Conservation (phyloP, 768 basidiomycete species). For the Trametes sanguinea region DNA sequence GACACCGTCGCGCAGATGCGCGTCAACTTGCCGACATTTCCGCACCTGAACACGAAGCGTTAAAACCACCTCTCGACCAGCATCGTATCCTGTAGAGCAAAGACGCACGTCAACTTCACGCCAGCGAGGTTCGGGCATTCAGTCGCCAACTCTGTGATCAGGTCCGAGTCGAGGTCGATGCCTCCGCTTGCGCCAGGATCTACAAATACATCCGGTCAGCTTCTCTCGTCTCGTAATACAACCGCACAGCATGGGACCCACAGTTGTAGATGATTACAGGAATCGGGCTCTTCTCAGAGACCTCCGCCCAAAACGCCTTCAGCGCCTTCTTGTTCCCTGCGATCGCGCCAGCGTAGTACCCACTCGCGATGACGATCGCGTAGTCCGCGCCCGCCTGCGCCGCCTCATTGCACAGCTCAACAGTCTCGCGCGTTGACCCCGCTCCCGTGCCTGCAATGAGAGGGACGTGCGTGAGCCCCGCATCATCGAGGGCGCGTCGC, state of each 20-base stretch:
- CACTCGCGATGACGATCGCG: constrained; percentile 81
- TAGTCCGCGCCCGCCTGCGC: constrained; percentile 86
- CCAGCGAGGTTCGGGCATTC: constrained; percentile 80
- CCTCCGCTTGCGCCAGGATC: constrained; percentile 88
- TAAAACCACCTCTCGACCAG: background rate
- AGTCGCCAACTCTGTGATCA: constrained; percentile 76
- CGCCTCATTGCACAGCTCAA: constrained; percentile 73
- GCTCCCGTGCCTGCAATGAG: constrained; percentile 84
- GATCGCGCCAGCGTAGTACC: constrained; percentile 84
- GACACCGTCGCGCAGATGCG: constrained; percentile 75
- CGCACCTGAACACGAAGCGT: constrained; percentile 56
- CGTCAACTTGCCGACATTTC: constrained; percentile 89
- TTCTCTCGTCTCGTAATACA: background rate
- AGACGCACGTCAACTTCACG: constrained; percentile 74
- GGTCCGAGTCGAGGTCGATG: constrained; percentile 88
- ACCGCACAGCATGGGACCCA: constrained; percentile 35
- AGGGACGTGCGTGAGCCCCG: constrained; percentile 58
- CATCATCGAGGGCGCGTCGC: constrained; percentile 69
- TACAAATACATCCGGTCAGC: constrained; percentile 31
- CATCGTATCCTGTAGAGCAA: background rate
- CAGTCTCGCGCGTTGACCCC: constrained; percentile 80
- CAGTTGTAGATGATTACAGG: constrained; percentile 91
- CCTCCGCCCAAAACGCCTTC: constrained; percentile 77
- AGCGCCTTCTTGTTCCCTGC: constrained; percentile 62
- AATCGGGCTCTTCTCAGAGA: constrained; percentile 77